Percentiles rank a stretch among this genome's conserved stretches.
Evolutionary conservation across 208 protist species (phyloP).

Genomic region (Naegleria gruberi): DNA sequence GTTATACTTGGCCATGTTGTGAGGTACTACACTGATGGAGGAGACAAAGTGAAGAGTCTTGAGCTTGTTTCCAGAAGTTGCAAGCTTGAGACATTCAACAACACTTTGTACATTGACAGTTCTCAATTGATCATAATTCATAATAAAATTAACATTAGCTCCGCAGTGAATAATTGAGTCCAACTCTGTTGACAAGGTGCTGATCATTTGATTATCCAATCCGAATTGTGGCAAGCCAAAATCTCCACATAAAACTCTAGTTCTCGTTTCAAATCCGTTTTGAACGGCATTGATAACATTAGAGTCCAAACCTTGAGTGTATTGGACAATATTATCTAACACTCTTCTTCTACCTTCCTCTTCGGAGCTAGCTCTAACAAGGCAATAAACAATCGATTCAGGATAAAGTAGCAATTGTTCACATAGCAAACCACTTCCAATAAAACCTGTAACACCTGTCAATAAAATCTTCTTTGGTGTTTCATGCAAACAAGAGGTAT

Average conservation of each 20-base stretch:
- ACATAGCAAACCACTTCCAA: neutral
- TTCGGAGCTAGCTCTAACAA: neutral
- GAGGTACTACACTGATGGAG: neutral
- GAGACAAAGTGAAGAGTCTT: neutral
- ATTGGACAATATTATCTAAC: neutral
- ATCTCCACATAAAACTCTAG: neutral
- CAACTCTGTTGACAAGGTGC: neutral
- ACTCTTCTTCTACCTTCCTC: neutral
- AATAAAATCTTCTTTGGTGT: neutral
- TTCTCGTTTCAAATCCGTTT: neutral
- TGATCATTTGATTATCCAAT: neutral
- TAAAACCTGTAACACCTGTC: conserved; percentile 1
- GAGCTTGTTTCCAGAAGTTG: neutral
- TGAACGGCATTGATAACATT: neutral
- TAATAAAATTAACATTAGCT: neutral
- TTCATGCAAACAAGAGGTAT: neutral
- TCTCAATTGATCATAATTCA: neutral
- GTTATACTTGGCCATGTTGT: neutral
- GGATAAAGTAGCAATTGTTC: neutral
- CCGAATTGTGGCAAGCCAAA: neutral
- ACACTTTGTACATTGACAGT: neutral
- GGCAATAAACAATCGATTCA: neutral
- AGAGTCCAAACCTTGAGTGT: neutral
- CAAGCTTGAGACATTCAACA: conserved; percentile 5
- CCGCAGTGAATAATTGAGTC: neutral